phyloP scores from a whole-genome alignment of 495 filamentous ascomycete species.

The Sporormia fimetaria region DNA sequence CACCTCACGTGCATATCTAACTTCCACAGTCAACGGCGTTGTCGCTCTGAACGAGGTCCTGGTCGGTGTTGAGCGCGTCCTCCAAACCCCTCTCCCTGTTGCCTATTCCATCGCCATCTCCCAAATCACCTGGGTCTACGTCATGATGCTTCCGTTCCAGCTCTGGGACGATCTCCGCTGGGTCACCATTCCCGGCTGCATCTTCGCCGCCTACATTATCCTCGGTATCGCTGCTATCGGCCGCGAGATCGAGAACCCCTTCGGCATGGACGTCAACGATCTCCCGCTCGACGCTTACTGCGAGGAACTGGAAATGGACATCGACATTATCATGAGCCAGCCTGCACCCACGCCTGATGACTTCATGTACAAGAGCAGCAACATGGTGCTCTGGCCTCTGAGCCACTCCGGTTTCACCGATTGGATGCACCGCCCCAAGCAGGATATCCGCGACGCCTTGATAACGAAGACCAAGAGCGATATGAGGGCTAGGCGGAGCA shows the following conservation, averaged over 20 bases:
- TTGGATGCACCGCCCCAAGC: constrained; percentile 51
- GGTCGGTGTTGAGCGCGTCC: constrained; percentile 65
- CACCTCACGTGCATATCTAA: neutral
- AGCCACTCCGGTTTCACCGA: constrained; percentile 45
- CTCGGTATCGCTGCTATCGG: constrained; percentile 58
- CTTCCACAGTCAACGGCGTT: constrained; percentile 27
- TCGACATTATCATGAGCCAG: constrained; percentile 58
- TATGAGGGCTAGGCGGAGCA: too few relatives aligned
- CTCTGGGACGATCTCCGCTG: constrained; percentile 51
- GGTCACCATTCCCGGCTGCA: constrained; percentile 78
- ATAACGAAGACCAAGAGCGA: constrained; percentile 25
- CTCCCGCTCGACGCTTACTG: constrained; percentile 72
- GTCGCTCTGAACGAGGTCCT: constrained; percentile 60
- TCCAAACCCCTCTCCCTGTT: constrained; percentile 73
- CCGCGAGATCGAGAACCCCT: constrained; percentile 86
- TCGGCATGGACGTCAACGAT: constrained; percentile 82
- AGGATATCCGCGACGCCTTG: constrained; percentile 49
- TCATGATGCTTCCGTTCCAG: constrained; percentile 76
- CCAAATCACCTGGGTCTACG: constrained; percentile 85
- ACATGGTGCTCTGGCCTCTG: constrained; percentile 60
- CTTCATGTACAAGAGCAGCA: constrained; percentile 47
- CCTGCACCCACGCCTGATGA: constrained; percentile 44
- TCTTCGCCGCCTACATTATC: constrained; percentile 72
- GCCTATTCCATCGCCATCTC: constrained; percentile 80
- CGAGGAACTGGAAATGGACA: constrained; percentile 56